phyloP scores from a whole-genome alignment of 2,329 filamentous ascomycete species.

The Cladosporium austrohemisphaericum region DNA sequence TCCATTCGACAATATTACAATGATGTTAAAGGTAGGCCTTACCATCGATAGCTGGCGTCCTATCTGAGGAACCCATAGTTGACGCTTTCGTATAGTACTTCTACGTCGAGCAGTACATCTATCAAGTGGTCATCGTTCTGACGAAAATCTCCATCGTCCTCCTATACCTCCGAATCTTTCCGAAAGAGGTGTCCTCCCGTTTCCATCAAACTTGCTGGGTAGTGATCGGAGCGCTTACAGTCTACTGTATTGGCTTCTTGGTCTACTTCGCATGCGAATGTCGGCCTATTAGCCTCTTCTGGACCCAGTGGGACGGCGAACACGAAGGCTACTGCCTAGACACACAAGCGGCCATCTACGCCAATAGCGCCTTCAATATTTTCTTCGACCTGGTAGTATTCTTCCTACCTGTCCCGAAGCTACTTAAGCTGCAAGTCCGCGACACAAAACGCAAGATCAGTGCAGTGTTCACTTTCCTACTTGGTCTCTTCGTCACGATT shows the following conservation, averaged over 20 bases:
- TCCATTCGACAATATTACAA: background rate
- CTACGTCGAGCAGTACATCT: constrained; percentile 6
- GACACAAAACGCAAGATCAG: background rate
- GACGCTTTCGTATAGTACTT: background rate
- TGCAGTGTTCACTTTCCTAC: background rate
- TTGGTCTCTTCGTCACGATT: constrained; percentile 22
- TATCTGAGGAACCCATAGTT: background rate
- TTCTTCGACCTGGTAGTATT: background rate
- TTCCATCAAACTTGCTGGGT: background rate
- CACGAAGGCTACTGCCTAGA: background rate
- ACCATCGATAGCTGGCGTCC: background rate
- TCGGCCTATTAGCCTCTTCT: background rate
- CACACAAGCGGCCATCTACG: background rate
- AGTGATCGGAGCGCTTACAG: background rate
- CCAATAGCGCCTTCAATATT: background rate
- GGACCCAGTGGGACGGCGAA: constrained; percentile 2
- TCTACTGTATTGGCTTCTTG: background rate
- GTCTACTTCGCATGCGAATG: background rate
- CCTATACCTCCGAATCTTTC: constrained; percentile 1
- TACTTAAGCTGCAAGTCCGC: background rate
- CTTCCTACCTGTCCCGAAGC: background rate
- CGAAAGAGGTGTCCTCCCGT: background rate
- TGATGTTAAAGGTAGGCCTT: background rate
- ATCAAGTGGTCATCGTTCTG: background rate
- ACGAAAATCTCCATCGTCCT: constrained; percentile 3